Evolutionary conservation across 305 asterid species (phyloP), one percentile per base, ranked within the genome.

Genomic region (Fraxinus dipetala): DNA sequence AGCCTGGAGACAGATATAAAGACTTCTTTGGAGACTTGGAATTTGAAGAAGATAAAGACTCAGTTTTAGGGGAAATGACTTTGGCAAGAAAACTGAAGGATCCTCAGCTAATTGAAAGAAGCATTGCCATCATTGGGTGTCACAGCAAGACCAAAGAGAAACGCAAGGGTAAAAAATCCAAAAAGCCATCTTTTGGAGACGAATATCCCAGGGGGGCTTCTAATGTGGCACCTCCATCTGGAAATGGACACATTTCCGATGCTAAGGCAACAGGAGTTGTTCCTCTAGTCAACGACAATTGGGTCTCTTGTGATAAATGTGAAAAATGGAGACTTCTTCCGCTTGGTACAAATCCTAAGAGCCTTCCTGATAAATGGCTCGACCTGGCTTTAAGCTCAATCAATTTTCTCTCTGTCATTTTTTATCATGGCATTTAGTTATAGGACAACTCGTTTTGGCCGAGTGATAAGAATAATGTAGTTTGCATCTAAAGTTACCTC

Each of bases 251-350:
- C 38, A 86, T 84, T 78, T 83, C 92, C 63, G 89, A 90, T 86
- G 88, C 89, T 85, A 89, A 65, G 81, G 73, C 91, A 81, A 54
- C 85, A 28, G 88, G 91, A 81, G 84, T 65, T 74, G 84, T 87
- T 82, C 97, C 98, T 61, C 77, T 89, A 79, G 92, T 89, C 59
- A 81, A 93, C 35, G 99, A 96, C 85, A 91, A 91, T 86, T 96
- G 99, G 99, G 98, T 95, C 75, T 54, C 48, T 28, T 96, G 99
- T 75, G 99, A 96, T 80, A 92, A 91, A 88, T 96, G 99, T 86
- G 87, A 85, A 77, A 86, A 76, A 77, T 96, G 98, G 99, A 89
- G 99, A 84, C 94, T 96, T 87, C 95, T 95, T 86, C 99, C 98
- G 75, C 93, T 88, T 76, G 98, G 91, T 78, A 94, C 87, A 77